These are phyloP conservation scores for Chalciporus sphaerocephalus DNA, from an alignment of 768 basidiomycete species.

Conservation along the genomic window DNA sequence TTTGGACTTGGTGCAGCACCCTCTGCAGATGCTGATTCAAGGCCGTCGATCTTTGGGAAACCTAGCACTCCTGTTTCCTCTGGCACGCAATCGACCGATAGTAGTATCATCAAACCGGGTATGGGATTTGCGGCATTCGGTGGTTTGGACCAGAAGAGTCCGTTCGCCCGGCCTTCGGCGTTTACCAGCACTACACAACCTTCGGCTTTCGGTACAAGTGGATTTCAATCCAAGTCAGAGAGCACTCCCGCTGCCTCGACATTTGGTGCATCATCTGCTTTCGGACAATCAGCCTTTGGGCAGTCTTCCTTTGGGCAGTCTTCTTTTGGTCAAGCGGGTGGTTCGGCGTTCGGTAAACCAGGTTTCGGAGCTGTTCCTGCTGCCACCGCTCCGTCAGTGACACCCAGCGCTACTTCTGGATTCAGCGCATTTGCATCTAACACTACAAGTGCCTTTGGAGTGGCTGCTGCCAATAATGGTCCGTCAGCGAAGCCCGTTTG, in stretches of 20 bases:
- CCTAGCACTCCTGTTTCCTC: slow-evolving; percentile 8
- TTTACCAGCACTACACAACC: slow-evolving; percentile 18
- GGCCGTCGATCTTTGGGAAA: slow-evolving; percentile 33
- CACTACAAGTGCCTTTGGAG: slow-evolving; percentile 29
- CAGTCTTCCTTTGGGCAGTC: slow-evolving; percentile 30
- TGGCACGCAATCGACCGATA: slow-evolving; percentile 13
- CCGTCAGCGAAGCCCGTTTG: slow-evolving; percentile 23
- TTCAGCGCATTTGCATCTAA: slow-evolving; percentile 35
- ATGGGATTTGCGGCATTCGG: slow-evolving; percentile 33
- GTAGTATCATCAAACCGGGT: slow-evolving; percentile 30
- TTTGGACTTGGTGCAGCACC: slow-evolving; percentile 28
- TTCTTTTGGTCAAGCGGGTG: slow-evolving; percentile 22
- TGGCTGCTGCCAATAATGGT: slow-evolving; percentile 14
- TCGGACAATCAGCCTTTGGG: slow-evolving; percentile 40
- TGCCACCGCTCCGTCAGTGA: slow-evolving; percentile 8
- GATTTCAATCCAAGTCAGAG: slow-evolving; percentile 15
- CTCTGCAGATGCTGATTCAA: slow-evolving; percentile 24
- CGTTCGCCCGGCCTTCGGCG: slow-evolving; percentile 21
- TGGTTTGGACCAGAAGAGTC: slow-evolving; percentile 24
- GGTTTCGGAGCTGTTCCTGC: slow-evolving; percentile 11
- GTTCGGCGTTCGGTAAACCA: slow-evolving; percentile 23
- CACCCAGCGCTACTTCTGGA: slow-evolving; percentile 7
- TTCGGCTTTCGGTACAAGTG: slow-evolving; percentile 12
- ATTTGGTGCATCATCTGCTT: slow-evolving; percentile 31
- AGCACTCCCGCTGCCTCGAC: slow-evolving; percentile 22